These are phyloP conservation scores for Acanthamoeba royreba DNA, from an alignment of 208 protist species.

Conservation along the genomic window DNA sequence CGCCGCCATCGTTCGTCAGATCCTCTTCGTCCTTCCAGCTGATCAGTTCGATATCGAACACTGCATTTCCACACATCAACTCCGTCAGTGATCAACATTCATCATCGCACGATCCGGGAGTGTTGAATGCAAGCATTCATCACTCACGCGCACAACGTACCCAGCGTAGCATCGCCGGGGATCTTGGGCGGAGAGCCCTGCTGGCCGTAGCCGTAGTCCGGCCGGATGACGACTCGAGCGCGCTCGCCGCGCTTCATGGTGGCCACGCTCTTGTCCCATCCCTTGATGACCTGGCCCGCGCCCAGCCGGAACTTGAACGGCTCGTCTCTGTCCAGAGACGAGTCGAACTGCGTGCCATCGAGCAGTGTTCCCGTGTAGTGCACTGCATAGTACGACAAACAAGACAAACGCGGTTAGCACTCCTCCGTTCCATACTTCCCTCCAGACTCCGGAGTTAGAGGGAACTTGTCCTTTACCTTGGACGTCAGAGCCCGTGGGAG, in stretches of 20 bases:
- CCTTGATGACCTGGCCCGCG: slow-evolving; percentile 73
- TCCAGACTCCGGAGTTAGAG: no score
- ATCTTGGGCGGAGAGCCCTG: slow-evolving; percentile 60
- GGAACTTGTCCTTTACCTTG: background rate
- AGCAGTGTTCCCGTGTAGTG: slow-evolving; percentile 79
- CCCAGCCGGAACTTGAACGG: slow-evolving; percentile 75
- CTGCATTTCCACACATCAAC: background rate
- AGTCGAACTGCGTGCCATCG: slow-evolving; percentile 80
- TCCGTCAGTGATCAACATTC: background rate
- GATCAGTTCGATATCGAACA: slow-evolving; percentile 63
- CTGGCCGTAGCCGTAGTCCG: slow-evolving; percentile 73
- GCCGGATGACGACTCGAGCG: slow-evolving; percentile 12
- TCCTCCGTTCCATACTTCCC: no score
- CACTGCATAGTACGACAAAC: background rate
- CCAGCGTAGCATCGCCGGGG: slow-evolving; percentile 63
- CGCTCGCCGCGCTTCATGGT: slow-evolving; percentile 69
- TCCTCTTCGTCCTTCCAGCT: slow-evolving; percentile 52
- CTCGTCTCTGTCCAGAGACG: slow-evolving; percentile 49
- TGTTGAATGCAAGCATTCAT: background rate
- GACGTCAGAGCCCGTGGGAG: background rate
- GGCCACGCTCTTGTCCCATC: slow-evolving; percentile 68
- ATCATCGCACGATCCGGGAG: background rate
- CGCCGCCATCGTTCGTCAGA: slow-evolving; percentile 58
- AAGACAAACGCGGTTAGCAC: no score
- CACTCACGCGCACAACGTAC: background rate